Percentiles rank a stretch among this genome's conserved stretches.
phyloP scores from a whole-genome alignment of 306 rosid species.

The Inga laurina region DNA sequence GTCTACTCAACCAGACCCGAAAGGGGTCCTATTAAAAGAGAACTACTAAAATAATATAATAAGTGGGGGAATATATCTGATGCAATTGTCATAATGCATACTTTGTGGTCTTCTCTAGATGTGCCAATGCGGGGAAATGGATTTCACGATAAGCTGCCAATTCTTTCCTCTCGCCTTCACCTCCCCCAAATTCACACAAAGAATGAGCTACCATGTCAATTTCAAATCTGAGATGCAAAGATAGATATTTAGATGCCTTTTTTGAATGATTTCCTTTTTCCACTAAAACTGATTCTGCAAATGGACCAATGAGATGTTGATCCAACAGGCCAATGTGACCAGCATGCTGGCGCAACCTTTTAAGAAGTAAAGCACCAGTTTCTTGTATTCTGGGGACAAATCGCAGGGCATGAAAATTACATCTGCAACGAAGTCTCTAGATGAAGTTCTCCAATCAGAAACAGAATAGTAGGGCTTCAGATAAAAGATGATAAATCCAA shows the following conservation, averaged over 20 bases:
- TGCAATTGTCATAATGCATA: conserved; percentile 43
- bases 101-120: conserved; percentile 66
- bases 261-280: conserved; percentile 41
- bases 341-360: conserved; percentile 69
- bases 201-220: conserved; percentile 99
- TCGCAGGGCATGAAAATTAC: conserved; percentile 92
- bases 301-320: conserved; percentile 70
- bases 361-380: conserved; percentile 85
- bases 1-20: neutral
- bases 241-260: conserved; percentile 81
- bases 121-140: conserved; percentile 87
- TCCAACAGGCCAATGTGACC: conserved; percentile 71
- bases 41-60: neutral
- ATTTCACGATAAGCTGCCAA: conserved; percentile 87
- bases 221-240: conserved; percentile 95
- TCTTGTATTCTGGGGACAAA: conserved; percentile 94
- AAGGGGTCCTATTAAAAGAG: neutral
- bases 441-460: conserved; percentile 90
- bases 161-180: conserved; percentile 84
- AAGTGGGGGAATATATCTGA: conserved; percentile 19
- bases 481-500: conserved; percentile 21
- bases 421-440: conserved; percentile 99
- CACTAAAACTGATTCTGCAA: conserved; percentile 45
- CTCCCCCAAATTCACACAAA: conserved; percentile 95
- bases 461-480: conserved; percentile 44